phyloP scores from a whole-genome alignment of 163 green algal genomes.

The Prototheca cutis region DNA sequence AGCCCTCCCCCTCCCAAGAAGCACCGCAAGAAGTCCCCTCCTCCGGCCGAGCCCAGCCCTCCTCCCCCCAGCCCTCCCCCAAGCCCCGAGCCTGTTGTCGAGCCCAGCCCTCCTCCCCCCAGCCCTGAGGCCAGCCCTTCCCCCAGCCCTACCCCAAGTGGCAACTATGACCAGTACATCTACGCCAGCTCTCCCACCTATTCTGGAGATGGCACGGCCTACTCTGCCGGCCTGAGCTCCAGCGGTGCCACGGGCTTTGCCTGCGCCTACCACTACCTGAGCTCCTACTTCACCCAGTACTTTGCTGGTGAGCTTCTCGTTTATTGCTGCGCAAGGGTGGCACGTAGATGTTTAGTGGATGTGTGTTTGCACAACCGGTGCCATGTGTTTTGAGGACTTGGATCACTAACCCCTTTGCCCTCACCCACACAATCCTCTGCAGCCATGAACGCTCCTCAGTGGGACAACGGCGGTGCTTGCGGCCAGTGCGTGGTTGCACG shows the following conservation, averaged over 20 bases:
- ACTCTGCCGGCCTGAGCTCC: constrained; percentile 12
- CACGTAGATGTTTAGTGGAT: no score
- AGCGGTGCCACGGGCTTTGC: constrained; percentile 15
- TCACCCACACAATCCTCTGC: constrained; percentile 17
- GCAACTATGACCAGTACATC: not conserved
- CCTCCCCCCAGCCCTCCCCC: not conserved
- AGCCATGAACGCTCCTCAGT: constrained; percentile 23
- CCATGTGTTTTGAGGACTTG: no score
- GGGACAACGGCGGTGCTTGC: constrained; percentile 16
- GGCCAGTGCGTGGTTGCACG: constrained; percentile 18
- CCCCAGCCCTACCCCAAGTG: not conserved
- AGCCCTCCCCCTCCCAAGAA: not conserved
- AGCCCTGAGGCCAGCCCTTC: not conserved
- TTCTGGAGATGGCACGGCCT: constrained; percentile 23
- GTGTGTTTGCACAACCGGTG: no score
- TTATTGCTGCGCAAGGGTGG: no score
- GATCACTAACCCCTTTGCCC: no score
- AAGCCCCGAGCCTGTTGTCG: not conserved
- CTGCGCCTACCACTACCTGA: constrained; percentile 27
- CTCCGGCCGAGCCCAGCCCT: not conserved
- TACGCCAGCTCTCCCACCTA: not conserved
- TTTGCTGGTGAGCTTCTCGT: constrained; percentile 22
- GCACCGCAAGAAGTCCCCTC: not conserved
- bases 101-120: not conserved
- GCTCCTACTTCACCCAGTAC: constrained; percentile 12